Percentiles rank a stretch among this genome's conserved stretches.
Evolutionary conservation across 2,329 filamentous ascomycete genomes (phyloP).

Genomic region (Rutstroemia sydowiana): DNA sequence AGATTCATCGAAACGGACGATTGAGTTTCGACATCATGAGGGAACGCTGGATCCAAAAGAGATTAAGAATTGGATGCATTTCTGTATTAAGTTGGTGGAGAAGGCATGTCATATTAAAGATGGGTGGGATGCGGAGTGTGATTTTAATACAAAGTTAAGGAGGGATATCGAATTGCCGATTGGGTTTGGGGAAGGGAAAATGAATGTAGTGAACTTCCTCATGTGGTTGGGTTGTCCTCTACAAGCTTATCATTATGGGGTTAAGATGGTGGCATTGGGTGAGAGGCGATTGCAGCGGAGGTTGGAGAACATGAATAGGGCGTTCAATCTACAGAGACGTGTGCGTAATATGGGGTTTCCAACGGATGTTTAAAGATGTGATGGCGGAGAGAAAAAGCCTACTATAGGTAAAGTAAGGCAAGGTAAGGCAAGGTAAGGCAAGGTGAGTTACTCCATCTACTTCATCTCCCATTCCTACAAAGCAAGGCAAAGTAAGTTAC

Average conservation of each 20-base stretch:
- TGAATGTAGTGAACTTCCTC: not conserved
- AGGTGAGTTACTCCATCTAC: too few species aligned
- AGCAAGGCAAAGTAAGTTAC: too few species aligned
- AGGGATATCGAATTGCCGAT: not conserved
- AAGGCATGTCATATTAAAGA: not conserved
- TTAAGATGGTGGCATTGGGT: not conserved
- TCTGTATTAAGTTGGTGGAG: conserved; percentile 13
- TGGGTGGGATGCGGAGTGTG: not conserved
- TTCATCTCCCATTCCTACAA: too few species aligned
- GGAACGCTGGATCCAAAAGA: conserved; percentile 16
- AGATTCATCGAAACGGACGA: conserved; percentile 7
- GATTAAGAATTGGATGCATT: conserved; percentile 16
- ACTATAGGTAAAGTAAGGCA: too few species aligned
- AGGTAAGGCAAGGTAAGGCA: too few species aligned
- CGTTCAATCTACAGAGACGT: too few species aligned
- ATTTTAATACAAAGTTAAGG: not conserved
- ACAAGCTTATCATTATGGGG: not conserved
- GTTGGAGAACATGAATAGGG: not conserved
- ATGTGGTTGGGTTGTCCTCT: not conserved
- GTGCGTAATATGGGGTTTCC: too few species aligned
- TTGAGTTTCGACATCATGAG: conserved; percentile 26
- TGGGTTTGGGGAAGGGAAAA: not conserved
- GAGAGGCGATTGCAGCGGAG: too few species aligned
- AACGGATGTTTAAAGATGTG: not conserved
- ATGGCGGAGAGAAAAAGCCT: too few species aligned